Evolutionary conservation across 2,329 filamentous ascomycete species (phyloP).

Genomic region (Gaeumannomyces tritici): DNA sequence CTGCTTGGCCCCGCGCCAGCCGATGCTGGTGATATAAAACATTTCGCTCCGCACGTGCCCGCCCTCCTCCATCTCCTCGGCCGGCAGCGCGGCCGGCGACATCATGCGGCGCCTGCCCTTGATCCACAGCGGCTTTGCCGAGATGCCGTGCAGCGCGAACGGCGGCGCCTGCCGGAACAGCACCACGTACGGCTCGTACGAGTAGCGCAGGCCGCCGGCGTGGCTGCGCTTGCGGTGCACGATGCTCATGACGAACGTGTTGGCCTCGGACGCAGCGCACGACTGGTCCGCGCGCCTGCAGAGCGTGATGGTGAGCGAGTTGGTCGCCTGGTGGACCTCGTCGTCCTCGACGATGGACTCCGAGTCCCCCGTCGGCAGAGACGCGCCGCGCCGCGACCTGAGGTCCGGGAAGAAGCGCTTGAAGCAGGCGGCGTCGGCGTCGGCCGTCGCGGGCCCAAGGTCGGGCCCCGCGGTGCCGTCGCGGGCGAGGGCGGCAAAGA

Average conservation of each 20-base stretch:
- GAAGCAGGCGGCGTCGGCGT: constrained; percentile 35
- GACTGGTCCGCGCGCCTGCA: constrained; percentile 34
- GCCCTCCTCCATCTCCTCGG: constrained; percentile 6
- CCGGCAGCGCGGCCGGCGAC: constrained; percentile 9
- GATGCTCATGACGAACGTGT: constrained; percentile 45
- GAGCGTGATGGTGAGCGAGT: constrained; percentile 45
- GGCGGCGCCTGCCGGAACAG: constrained; percentile 36
- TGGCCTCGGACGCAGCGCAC: constrained; percentile 31
- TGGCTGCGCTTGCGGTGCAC: constrained; percentile 47
- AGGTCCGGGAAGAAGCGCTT: constrained; percentile 30
- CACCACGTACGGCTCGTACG: constrained; percentile 47
- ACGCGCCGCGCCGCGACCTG: not conserved
- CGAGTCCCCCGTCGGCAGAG: not conserved
- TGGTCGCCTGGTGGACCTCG: constrained; percentile 50
- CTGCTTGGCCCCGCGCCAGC: constrained; percentile 37
- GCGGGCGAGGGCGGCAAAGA: constrained; percentile 32
- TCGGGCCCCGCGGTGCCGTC: constrained; percentile 38
- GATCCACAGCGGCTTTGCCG: constrained; percentile 43
- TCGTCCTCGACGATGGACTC: constrained; percentile 20
- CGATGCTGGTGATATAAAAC: constrained; percentile 48
- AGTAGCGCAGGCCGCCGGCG: constrained; percentile 31
- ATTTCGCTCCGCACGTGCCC: constrained; percentile 33
- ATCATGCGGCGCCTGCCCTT: constrained; percentile 28
- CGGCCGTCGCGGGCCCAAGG: constrained; percentile 26
- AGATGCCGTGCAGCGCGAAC: constrained; percentile 40